Percentiles rank a stretch among this genome's conserved stretches.
Evolutionary conservation across 2,329 filamentous ascomycete species (phyloP).

Genomic region (Penicillium frequentans): DNA sequence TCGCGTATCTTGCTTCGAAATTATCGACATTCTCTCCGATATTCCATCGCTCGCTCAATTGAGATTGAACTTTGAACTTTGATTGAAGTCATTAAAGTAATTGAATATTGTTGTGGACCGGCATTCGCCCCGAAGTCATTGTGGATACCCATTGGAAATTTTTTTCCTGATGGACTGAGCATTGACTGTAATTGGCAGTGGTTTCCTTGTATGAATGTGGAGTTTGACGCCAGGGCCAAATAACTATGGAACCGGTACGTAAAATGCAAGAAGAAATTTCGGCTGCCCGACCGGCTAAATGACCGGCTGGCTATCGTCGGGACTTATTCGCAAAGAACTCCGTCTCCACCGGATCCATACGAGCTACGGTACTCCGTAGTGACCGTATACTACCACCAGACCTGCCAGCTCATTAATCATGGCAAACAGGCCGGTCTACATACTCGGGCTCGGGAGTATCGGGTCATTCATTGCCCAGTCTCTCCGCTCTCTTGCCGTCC

Average conservation of each 20-base stretch:
- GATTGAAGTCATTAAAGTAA: neutral
- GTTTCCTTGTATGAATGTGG: neutral
- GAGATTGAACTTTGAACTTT: neutral
- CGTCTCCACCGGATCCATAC: neutral
- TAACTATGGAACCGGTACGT: neutral
- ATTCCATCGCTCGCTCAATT: neutral
- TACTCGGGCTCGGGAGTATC: conserved; percentile 23
- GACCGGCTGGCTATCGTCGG: neutral
- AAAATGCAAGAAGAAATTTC: neutral
- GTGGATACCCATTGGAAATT: neutral
- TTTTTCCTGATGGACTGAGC: neutral
- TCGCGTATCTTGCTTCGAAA: neutral
- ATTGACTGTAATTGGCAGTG: neutral
- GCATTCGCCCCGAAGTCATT: neutral
- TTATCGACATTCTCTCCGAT: neutral
- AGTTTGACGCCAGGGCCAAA: neutral
- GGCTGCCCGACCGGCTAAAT: neutral
- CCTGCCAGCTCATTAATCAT: neutral
- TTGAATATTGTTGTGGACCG: neutral
- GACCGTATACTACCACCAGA: neutral
- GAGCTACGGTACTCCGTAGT: neutral
- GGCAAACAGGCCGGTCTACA: conserved; percentile 9
- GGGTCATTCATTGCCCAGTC: conserved; percentile 22
- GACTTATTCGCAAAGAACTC: neutral
- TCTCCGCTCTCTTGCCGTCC: conserved; percentile 15